Base-by-base conservation (phyloP, 768 basidiomycete species). In the Russula vinacea region DNA sequence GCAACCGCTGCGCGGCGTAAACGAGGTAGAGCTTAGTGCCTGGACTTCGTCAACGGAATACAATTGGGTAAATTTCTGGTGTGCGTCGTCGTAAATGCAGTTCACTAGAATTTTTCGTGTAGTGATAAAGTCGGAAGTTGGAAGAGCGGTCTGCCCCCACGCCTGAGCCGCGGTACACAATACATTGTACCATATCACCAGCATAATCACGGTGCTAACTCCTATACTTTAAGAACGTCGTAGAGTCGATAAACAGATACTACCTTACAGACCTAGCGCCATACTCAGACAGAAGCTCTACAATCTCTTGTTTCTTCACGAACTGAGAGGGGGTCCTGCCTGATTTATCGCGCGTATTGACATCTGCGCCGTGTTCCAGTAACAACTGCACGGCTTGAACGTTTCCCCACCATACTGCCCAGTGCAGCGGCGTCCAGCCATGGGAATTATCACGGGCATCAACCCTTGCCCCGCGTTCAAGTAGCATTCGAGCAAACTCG, bases 381-480 rank as follows among this genome's bases (percentile, higher is more conserved):
- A 29, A 29, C 29, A 29, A 29, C 5, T 5, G 29, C 29, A 29
- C 29, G n/a, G n/a, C n/a, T n/a, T n/a, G n/a, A n/a, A n/a, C n/a
- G n/a, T n/a, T n/a, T n/a, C n/a, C n/a, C n/a, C n/a, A n/a, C n/a
- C n/a, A n/a, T n/a, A 14, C n/a, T 39, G 53, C 53, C 1, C 0
- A 9, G 53, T 54, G 53, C 4, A 54, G n/a, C 11, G 53, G 35
- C 2, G 53, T 39, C 6, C 5, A 0, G 22, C 22, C 53, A n/a
- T n/a, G n/a, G 6, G 0, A 1, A 2, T 1, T 3, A 5, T 0
- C 2, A 1, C 2, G 53, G 22, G 35, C 22, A 24, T 24, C 11
- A 24, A 54, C 39, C 35, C 5, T 0, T 4, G 35, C 14, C n/a
- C n/a, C 13, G 53, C 19, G 22, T 1, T 54, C 53, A 11, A 54